Evolutionary conservation across 768 basidiomycete genomes (phyloP).

Genomic region (Pleurotus djamor): DNA sequence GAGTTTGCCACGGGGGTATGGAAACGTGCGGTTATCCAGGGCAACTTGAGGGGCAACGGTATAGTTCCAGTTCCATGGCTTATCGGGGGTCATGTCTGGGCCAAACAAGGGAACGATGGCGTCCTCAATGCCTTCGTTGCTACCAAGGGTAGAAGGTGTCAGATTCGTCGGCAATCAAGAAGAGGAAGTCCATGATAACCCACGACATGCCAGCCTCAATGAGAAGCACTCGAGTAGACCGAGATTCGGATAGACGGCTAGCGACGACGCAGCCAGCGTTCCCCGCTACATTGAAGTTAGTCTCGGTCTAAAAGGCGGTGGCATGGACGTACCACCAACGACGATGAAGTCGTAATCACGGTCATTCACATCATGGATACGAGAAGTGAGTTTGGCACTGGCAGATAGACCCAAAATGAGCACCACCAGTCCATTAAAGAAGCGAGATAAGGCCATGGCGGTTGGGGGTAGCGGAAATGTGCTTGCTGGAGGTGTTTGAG

Average conservation of each 20-base stretch:
- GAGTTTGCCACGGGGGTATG: slow-evolving; percentile 9
- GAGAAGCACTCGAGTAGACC: slow-evolving; percentile 16
- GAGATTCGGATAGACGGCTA: slow-evolving; percentile 17
- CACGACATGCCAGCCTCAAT: slow-evolving; percentile 15
- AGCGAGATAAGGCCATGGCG: too few relatives aligned
- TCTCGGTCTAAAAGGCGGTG: neutral
- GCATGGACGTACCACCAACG: slow-evolving; percentile 21
- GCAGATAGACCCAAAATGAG: too few relatives aligned
- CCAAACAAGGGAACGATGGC: slow-evolving; percentile 2
- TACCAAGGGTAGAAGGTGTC: neutral
- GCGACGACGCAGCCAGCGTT: slow-evolving; percentile 20
- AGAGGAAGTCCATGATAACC: neutral
- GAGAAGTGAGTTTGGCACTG: too few relatives aligned
- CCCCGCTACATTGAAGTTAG: slow-evolving; percentile 8
- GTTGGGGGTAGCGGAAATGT: too few relatives aligned
- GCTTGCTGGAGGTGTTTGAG: too few relatives aligned
- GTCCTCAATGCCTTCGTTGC: slow-evolving; percentile 10
- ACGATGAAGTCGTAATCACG: slow-evolving; percentile 25
- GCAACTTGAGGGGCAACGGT: slow-evolving; percentile 14
- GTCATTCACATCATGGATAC: too few relatives aligned
- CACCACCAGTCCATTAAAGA: too few relatives aligned
- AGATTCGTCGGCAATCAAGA: too few relatives aligned
- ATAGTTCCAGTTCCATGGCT: slow-evolving; percentile 16
- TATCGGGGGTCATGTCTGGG: neutral
- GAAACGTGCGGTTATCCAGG: slow-evolving; percentile 4